phyloP scores from a whole-genome alignment of 129 eudicot genomes.

The Solidago caesia region DNA sequence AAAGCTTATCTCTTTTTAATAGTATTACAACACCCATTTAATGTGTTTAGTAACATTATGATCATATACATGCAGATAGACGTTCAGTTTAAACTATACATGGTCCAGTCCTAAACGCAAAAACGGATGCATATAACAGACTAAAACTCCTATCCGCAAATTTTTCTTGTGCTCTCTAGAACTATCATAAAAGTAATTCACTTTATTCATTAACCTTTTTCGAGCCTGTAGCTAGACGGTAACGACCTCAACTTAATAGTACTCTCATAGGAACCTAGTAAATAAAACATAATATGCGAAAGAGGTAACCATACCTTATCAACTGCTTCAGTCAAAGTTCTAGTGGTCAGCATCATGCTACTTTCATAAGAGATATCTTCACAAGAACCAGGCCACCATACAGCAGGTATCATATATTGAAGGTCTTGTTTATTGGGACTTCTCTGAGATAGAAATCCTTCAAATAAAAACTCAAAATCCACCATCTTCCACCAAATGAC shows the following conservation, averaged over 20 bases:
- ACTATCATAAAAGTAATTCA: not conserved
- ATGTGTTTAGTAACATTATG: not conserved
- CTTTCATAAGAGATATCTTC: constrained; percentile 84
- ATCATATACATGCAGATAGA: not conserved
- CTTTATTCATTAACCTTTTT: not conserved
- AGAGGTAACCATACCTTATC: constrained; percentile 49
- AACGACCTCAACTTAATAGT: too few relatives aligned
- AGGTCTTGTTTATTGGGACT: constrained; percentile 93
- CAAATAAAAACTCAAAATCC: constrained; percentile 79
- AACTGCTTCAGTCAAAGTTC: constrained; percentile 77
- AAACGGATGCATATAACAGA: not conserved
- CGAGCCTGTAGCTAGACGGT: not conserved
- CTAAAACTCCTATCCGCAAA: constrained; percentile 5
- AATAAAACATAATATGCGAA: not conserved
- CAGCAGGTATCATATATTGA: constrained; percentile 81
- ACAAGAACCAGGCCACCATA: constrained; percentile 98
- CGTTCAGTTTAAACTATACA: not conserved
- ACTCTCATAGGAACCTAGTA: not conserved
- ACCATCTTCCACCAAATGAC: constrained; percentile 84
- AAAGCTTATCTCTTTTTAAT: not conserved
- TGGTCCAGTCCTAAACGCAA: not conserved
- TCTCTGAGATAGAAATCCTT: constrained; percentile 82
- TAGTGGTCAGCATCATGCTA: constrained; percentile 83
- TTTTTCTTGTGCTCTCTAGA: not conserved
- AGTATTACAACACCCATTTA: not conserved